Conservation (phyloP, 2,329 filamentous ascomycete genomes). For the Colletotrichum sp. region DNA sequence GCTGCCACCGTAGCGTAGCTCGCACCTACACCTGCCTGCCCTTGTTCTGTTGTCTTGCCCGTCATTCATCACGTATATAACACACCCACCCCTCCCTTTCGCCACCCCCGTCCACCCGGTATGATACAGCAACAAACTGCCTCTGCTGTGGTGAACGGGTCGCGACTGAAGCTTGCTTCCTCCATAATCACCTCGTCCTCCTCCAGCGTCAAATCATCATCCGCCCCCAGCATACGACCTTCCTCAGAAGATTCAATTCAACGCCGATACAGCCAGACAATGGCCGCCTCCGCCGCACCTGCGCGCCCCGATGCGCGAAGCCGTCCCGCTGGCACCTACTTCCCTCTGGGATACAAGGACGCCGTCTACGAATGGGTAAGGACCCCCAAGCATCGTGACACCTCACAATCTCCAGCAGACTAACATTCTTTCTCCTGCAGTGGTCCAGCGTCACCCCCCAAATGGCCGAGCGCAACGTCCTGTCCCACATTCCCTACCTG, state of each 20-base stretch:
- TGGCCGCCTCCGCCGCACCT: conserved; percentile 15
- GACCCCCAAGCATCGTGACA: conserved; percentile 21
- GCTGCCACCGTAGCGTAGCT: background rate
- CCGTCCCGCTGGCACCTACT: conserved; percentile 53
- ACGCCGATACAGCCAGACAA: conserved; percentile 18
- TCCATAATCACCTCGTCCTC: conserved; percentile 19
- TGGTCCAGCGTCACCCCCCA: conserved; percentile 87
- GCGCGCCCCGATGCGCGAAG: background rate
- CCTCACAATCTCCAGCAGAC: rapidly evolving
- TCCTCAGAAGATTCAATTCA: conserved; percentile 11
- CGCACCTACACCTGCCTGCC: background rate
- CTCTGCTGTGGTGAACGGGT: conserved; percentile 44
- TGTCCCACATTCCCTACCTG: conserved; percentile 85
- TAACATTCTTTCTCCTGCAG: conserved; percentile 48
- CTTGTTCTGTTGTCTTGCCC: background rate
- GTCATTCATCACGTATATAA: conserved; percentile 25
- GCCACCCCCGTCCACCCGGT: conserved; percentile 30
- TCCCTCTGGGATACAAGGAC: conserved; percentile 91
- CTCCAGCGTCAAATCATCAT: conserved; percentile 1
- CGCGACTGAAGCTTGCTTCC: conserved; percentile 40
- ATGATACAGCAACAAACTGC: conserved; percentile 52
- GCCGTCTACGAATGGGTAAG: conserved; percentile 89
- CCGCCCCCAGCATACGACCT: background rate
- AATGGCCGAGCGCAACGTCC: conserved; percentile 85
- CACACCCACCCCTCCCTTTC: background rate